Base-by-base conservation (phyloP, 371 early-diverging fungal genomes). In the Dentiscutata heterogama region DNA sequence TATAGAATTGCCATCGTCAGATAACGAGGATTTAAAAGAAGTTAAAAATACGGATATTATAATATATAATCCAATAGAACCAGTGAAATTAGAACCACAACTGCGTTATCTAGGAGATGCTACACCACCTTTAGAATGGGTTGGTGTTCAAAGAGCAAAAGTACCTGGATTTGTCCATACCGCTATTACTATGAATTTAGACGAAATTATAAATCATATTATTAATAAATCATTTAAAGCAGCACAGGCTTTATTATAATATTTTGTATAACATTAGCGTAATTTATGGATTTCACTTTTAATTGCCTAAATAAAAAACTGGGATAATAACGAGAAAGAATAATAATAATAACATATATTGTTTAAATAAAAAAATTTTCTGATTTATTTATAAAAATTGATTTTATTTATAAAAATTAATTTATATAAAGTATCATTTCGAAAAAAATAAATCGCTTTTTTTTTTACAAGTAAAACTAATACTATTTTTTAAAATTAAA, bases 81-180 rank as follows among this genome's bases (percentile, higher is more conserved):
- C 89, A 27, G 88, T 90, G 5, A 83, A 86, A 53, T 88, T 92
- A 51, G 83, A 89, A 29, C 91, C 91, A 60, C 90, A 91, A 71
- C 78, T 92, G 54, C 87, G 87, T 78, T 81, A 89, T 7, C 90
- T 92, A 90, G 92, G 90, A 1, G 92, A 92, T 77, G 92, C 92
- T 0, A 92, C 92, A 7, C 92, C 92, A 18, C 90, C 92, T 27
- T 87, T 92, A 8, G 92, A 92, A 84, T 92, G 92, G 92, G 81
- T 91, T 2, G 91, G 91, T 11, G 80, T 92, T 4, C 88, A 87
- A 77, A 84, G 90, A 78, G 90, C 90, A 71, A 86, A 87, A 35
- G 77, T 92, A 5, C 92, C 92, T 18, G 91, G 86, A 4, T 61
- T 90, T 22, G 85, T 90, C 18, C 91, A 91, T 80, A 88, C 87